Evolutionary conservation across 768 basidiomycete species (phyloP).

Genomic region (Russula sp.): DNA sequence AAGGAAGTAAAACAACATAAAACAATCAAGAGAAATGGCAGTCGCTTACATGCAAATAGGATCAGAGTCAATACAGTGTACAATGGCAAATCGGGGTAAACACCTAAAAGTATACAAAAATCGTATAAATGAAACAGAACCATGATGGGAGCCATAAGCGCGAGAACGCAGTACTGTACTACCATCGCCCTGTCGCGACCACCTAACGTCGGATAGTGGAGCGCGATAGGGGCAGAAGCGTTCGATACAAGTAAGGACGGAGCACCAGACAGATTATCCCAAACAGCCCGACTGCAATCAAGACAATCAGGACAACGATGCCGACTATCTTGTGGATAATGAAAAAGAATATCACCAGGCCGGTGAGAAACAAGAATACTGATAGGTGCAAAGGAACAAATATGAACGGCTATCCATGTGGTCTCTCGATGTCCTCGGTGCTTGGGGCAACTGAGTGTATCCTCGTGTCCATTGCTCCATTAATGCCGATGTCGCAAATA

Average conservation of each 20-base stretch:
- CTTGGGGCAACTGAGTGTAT: slow-evolving; percentile 21
- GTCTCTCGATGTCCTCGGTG: slow-evolving; percentile 29
- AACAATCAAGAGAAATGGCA: too few species aligned
- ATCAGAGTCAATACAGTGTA: too few species aligned
- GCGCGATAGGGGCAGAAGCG: not conserved
- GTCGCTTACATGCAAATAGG: too few species aligned
- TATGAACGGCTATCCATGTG: slow-evolving; percentile 40
- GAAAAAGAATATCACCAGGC: slow-evolving; percentile 45
- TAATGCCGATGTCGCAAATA: slow-evolving; percentile 18
- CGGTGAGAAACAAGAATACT: slow-evolving; percentile 49
- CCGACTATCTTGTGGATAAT: slow-evolving; percentile 30
- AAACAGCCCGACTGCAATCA: slow-evolving; percentile 8
- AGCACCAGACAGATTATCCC: not conserved
- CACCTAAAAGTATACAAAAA: too few species aligned
- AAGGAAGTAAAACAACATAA: too few species aligned
- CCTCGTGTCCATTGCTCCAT: too few species aligned
- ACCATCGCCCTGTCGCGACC: too few species aligned
- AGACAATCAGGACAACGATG: not conserved
- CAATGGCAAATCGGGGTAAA: too few species aligned
- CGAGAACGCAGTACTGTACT: too few species aligned
- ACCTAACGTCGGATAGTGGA: too few species aligned
- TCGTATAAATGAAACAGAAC: too few species aligned
- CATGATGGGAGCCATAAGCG: too few species aligned
- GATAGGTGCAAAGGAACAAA: slow-evolving; percentile 42
- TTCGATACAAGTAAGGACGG: slow-evolving; percentile 1